Conservation (phyloP, 768 basidiomycete species). For the Exidia glandulosa region DNA sequence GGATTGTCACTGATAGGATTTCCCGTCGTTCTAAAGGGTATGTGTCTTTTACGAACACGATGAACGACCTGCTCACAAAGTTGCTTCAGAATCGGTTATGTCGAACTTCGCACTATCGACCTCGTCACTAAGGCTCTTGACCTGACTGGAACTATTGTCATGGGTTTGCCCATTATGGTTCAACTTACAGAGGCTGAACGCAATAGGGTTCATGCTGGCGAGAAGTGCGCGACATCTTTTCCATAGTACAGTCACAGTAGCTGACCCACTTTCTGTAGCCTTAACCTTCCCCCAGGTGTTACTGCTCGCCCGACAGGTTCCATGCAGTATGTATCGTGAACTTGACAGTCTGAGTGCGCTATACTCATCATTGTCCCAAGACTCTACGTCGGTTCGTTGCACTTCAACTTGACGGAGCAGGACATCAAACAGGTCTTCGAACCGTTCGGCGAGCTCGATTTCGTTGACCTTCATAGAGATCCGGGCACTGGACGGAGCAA, state of each 20-base stretch:
- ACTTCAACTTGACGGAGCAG: conserved; percentile 93
- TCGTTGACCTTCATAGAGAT: conserved; percentile 95
- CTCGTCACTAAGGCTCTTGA: conserved; percentile 83
- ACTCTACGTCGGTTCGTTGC: conserved; percentile 92
- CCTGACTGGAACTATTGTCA: conserved; percentile 89
- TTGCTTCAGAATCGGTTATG: conserved; percentile 79
- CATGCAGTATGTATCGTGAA: conserved; percentile 48
- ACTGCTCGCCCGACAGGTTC: conserved; percentile 61
- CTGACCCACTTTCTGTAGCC: conserved; percentile 39
- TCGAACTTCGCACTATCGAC: conserved; percentile 88
- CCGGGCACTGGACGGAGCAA: conserved; percentile 92
- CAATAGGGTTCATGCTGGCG: conserved; percentile 79
- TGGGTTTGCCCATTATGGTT: conserved; percentile 96
- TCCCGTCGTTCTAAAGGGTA: conserved; percentile 98
- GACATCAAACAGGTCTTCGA: conserved; percentile 99
- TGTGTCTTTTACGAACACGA: background rate
- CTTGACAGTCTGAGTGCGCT: conserved; percentile 11
- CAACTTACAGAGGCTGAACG: conserved; percentile 96
- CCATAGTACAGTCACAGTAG: conserved; percentile 1
- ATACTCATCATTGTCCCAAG: conserved; percentile 26
- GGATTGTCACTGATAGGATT: conserved; percentile 91
- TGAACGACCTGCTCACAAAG: background rate
- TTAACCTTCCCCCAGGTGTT: conserved; percentile 78
- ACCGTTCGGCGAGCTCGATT: conserved; percentile 95
- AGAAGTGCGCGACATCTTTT: conserved; percentile 45